These are phyloP conservation scores for Tetradesmus lagerheimii DNA, from an alignment of 139 green algal species.

Conservation along the genomic window DNA sequence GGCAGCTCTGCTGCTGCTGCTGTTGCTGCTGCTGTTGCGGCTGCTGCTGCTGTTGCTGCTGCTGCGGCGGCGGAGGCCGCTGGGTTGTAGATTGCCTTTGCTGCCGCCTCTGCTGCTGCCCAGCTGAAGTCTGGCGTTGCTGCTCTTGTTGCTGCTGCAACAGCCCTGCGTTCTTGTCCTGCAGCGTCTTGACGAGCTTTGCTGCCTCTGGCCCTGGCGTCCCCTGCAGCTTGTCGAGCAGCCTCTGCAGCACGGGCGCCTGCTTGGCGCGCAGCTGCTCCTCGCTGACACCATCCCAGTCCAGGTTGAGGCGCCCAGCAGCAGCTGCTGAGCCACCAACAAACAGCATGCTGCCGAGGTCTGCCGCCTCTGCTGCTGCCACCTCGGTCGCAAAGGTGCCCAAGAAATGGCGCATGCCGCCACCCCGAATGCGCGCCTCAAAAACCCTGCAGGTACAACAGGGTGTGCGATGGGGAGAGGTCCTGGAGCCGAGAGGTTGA, in stretches of 20 bases:
- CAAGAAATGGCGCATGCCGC: background rate
- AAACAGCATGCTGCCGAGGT: background rate
- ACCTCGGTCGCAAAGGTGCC: background rate
- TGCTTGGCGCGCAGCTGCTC: background rate
- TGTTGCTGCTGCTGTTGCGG: background rate
- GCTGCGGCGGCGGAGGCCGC: too few relatives aligned
- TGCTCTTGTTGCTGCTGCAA: background rate
- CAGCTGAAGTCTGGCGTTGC: background rate
- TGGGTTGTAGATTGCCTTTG: background rate
- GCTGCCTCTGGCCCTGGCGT: background rate
- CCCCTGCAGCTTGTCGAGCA: background rate
- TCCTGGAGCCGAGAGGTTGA: too few relatives aligned
- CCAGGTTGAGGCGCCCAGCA: background rate
- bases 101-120: background rate
- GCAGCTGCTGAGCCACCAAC: too few relatives aligned
- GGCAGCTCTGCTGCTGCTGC: too few relatives aligned
- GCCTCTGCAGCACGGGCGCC: background rate
- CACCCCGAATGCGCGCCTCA: background rate
- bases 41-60: background rate
- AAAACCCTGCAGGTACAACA: background rate
- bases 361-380: too few relatives aligned
- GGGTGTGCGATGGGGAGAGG: background rate
- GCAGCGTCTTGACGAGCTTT: background rate
- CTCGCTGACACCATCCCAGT: background rate
- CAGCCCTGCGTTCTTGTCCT: background rate